These are phyloP conservation scores for Phytopythium chamaehyphon DNA, from an alignment of 352 stramenopile species.

Conservation along the genomic window DNA sequence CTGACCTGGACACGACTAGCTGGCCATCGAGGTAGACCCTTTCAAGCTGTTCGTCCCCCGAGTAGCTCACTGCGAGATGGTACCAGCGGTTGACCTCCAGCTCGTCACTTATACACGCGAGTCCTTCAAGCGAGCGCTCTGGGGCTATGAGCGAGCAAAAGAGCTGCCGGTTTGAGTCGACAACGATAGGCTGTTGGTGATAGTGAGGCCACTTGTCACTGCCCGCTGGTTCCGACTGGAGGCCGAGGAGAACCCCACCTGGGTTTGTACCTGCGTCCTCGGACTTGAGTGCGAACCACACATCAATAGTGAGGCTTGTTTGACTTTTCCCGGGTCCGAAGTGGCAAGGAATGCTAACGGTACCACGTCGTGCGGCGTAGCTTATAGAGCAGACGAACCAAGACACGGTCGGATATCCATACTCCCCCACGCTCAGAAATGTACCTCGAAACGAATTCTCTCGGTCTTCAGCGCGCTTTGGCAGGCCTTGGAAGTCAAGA, in stretches of 20 bases:
- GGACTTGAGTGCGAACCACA: conserved; percentile 31
- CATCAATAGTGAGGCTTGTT: conserved; percentile 28
- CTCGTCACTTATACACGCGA: conserved; percentile 8
- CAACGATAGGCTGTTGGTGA: conserved; percentile 34
- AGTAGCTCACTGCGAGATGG: conserved; percentile 40
- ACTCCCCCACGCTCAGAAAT: conserved; percentile 2
- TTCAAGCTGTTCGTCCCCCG: conserved; percentile 15
- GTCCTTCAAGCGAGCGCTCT: conserved; percentile 3
- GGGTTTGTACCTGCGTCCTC: conserved; percentile 5
- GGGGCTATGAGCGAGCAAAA: conserved; percentile 41
- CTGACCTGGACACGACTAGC: conserved; percentile 11
- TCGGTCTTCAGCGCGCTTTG: neutral
- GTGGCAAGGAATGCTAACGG: conserved; percentile 10
- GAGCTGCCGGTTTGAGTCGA: conserved; percentile 32
- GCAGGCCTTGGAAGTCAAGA: neutral
- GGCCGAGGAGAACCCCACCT: conserved; percentile 36
- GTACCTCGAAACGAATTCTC: neutral
- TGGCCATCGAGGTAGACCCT: conserved; percentile 35
- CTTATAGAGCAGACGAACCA: no score
- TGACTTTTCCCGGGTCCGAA: conserved; percentile 11
- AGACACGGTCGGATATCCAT: no score
- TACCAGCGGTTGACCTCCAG: conserved; percentile 35
- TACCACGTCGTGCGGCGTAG: no score
- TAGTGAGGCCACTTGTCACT: conserved; percentile 33
- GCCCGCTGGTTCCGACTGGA: conserved; percentile 28